Base-by-base conservation (phyloP, 148 eudicot genomes). In the Camellia lanceoleosa region DNA sequence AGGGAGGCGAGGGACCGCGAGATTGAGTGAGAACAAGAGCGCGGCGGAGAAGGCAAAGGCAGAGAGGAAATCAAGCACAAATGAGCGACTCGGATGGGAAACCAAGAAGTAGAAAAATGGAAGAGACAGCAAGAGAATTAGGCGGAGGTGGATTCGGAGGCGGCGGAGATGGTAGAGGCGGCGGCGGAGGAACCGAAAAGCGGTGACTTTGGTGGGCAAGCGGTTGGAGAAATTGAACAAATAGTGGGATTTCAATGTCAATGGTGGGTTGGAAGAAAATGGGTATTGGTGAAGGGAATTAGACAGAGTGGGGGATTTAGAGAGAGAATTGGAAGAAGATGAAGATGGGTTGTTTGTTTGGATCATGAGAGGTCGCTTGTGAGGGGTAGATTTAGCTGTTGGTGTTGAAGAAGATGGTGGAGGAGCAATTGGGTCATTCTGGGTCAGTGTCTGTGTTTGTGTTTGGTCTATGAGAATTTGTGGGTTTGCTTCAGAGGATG, bases 11-110 rank as follows among this genome's bases (percentile, higher is more conserved):
- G 97, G 98, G 12, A 92, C 85, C 7, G 97, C 94, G 46, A 94
- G 92, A 68, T 94, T 92, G 15, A 94, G 92, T 3, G 98, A 94
- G 75, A 94, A 85, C 3, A 94, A 82, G 3, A 94, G 89, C 51
- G 97, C 95, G 62, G 97, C 92, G 0, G 98, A 94, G 81, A 94
- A 94, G 5, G 95, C 97, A 47, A 92, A 90, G 16, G 98, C 98
- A 14, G 94, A 89, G 19, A 94, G 83, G 82, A 94, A 94, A 87
- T 94, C 98, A 43, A 94, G 92, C 56, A 91, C 15, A 65, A 94
- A 88, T 1, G 97, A 92, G 69, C 81, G 87, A 79, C 90, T 90
- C 11, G 98, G 98, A 44, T 92, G 95, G 3, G 98, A 92, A 2
- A 94, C 93, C 67, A 92, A 71, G 75, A 94, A 92, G 83, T 91